Conservation (phyloP, 2,329 filamentous ascomycete species). For the Venturia asperata region DNA sequence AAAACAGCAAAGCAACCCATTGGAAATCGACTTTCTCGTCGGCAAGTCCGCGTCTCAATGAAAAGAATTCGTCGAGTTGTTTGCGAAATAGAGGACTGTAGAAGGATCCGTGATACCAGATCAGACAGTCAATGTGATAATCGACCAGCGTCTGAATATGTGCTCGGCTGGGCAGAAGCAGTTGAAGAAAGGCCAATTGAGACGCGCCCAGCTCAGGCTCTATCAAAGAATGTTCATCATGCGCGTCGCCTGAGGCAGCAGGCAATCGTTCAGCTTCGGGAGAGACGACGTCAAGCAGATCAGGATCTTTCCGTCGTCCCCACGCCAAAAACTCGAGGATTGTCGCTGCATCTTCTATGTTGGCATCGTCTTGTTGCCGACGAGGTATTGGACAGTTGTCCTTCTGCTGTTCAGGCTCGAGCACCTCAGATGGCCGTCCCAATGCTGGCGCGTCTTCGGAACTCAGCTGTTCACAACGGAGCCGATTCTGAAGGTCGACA, state of each 20-base stretch:
- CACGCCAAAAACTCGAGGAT: constrained; percentile 45
- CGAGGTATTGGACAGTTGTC: not conserved
- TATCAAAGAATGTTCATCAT: not conserved
- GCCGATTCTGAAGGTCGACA: constrained; percentile 5
- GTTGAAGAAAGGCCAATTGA: constrained; percentile 30
- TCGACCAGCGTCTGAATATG: constrained; percentile 29
- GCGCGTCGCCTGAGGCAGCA: not conserved
- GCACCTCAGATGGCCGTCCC: not conserved
- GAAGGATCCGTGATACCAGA: constrained; percentile 37
- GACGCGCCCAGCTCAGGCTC: constrained; percentile 2
- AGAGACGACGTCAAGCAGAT: constrained; percentile 18
- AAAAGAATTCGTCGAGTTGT: constrained; percentile 35
- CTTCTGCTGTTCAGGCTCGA: not conserved
- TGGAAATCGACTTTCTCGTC: constrained; percentile 35
- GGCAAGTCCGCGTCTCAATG: constrained; percentile 30
- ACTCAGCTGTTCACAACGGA: not conserved
- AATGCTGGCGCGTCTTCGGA: not conserved
- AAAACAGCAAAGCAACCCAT: constrained; percentile 42
- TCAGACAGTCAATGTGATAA: constrained; percentile 35
- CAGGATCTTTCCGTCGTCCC: constrained; percentile 39
- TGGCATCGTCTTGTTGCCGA: not conserved
- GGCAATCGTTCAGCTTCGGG: not conserved
- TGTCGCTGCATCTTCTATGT: constrained; percentile 35
- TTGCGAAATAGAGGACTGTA: constrained; percentile 34
- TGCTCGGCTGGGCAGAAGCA: constrained; percentile 30